phyloP scores from a whole-genome alignment of 768 basidiomycete genomes.

The Russula vinacea region DNA sequence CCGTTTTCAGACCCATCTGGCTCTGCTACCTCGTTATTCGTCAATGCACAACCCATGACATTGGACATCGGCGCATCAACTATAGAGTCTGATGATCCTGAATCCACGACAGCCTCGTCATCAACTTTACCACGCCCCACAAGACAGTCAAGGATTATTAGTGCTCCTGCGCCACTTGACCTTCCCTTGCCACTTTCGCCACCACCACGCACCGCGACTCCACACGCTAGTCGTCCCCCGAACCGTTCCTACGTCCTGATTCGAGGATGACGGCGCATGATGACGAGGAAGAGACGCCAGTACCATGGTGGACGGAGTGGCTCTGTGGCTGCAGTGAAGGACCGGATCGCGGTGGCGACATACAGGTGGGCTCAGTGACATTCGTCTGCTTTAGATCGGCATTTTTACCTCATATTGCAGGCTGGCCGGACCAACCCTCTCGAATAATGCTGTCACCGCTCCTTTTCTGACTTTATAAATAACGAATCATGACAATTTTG shows the following conservation, averaged over 20 bases:
- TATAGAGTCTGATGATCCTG: conserved; percentile 3
- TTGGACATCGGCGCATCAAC: conserved; percentile 34
- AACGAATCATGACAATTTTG: background rate
- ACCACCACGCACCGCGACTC: conserved; percentile 45
- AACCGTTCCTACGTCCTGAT: conserved; percentile 39
- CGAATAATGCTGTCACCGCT: conserved; percentile 35
- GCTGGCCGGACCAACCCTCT: conserved; percentile 71
- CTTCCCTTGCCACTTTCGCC: conserved; percentile 61
- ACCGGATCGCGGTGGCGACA: conserved; percentile 66
- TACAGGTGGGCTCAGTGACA: conserved; percentile 50
- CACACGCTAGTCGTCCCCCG: conserved; percentile 39
- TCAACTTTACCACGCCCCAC: conserved; percentile 25
- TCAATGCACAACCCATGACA: conserved; percentile 35
- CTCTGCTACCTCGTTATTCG: conserved; percentile 51
- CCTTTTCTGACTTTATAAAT: background rate
- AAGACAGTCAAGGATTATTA: conserved; percentile 33
- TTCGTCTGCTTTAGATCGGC: background rate
- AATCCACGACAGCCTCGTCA: background rate
- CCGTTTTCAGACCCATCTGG: conserved; percentile 51
- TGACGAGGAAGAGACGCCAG: conserved; percentile 40
- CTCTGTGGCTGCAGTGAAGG: conserved; percentile 77
- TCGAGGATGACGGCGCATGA: conserved; percentile 28
- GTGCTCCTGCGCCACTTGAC: conserved; percentile 54
- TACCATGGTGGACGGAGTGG: conserved; percentile 85
- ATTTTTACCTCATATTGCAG: conserved; percentile 37